These are phyloP conservation scores for Coemansia sp. DNA, from an alignment of 192 early-diverging fungal species.

Conservation along the genomic window DNA sequence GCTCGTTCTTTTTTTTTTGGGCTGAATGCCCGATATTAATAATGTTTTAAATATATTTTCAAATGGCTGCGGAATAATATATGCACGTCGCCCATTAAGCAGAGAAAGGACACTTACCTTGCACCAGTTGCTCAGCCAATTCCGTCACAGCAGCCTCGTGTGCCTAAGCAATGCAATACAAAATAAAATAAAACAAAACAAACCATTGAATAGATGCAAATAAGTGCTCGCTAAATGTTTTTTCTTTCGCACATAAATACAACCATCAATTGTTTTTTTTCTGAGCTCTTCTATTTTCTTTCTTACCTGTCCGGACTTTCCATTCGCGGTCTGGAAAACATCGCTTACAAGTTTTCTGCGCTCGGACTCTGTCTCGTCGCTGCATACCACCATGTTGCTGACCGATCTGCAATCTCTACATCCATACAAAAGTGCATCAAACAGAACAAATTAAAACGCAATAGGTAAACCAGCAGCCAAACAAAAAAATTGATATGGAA, in stretches of 20 bases:
- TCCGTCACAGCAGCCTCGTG: conserved; percentile 12
- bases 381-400: conserved; percentile 34
- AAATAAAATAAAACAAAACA: background rate
- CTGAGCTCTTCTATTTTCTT: background rate
- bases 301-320: conserved; percentile 22
- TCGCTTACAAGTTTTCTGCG: conserved; percentile 23
- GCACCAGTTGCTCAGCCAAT: conserved; percentile 21
- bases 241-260: background rate
- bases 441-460: conserved; percentile 7
- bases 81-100: background rate
- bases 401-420: conserved; percentile 15
- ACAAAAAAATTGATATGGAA: background rate
- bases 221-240: background rate
- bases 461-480: background rate
- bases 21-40: background rate
- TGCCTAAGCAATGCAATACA: conserved; percentile 2
- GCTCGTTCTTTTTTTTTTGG: background rate
- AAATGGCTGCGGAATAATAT: background rate
- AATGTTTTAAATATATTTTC: background rate
- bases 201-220: background rate
- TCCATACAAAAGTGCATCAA: conserved; percentile 5
- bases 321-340: conserved; percentile 12
- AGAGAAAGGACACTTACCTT: conserved; percentile 25
- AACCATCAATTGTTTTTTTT: background rate
- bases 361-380: conserved; percentile 18